Conservation (phyloP, 129 eudicot genomes). For the Calendula officinalis region DNA sequence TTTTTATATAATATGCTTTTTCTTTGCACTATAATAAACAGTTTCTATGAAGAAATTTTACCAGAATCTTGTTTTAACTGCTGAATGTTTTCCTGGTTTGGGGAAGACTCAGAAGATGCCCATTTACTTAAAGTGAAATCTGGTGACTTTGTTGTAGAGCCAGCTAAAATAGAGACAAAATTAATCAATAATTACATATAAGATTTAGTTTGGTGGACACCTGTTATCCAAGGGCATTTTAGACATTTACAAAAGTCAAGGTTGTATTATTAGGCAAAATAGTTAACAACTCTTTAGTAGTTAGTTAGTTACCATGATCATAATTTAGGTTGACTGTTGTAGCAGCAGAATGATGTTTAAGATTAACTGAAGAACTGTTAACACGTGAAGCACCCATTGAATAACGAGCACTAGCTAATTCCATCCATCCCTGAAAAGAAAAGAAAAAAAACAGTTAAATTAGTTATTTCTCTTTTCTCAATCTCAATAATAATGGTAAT, state of each 20-base stretch:
- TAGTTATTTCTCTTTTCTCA: too few species aligned
- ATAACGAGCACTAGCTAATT: slow-evolving; percentile 81
- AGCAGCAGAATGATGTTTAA: slow-evolving; percentile 72
- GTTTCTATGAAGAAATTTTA: slow-evolving; percentile 17
- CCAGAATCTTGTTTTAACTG: slow-evolving; percentile 34
- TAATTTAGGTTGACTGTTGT: slow-evolving; percentile 50
- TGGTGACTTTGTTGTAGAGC: slow-evolving; percentile 35
- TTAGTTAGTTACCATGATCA: too few species aligned
- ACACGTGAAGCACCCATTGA: slow-evolving; percentile 91
- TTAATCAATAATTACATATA: background rate
- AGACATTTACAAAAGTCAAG: slow-evolving; percentile 5
- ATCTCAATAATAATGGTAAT: too few species aligned
- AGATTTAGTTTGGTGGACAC: background rate
- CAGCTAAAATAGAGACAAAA: slow-evolving; percentile 33
- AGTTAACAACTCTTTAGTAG: too few species aligned
- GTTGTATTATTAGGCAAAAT: background rate
- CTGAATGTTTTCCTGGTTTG: slow-evolving; percentile 40
- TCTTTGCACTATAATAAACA: background rate
- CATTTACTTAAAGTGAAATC: slow-evolving; percentile 64
- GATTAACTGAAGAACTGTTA: slow-evolving; percentile 62
- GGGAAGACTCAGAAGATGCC: slow-evolving; percentile 41
- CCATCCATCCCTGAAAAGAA: slow-evolving; percentile 96
- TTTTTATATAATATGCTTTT: background rate
- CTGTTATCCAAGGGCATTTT: background rate
- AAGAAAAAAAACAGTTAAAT: too few species aligned